A percentile compares a stretch with the other conserved stretches of the same genome.
Evolutionary conservation across 176 grass and related monocot species (phyloP).

Genomic region (Saccharum spontaneum): DNA sequence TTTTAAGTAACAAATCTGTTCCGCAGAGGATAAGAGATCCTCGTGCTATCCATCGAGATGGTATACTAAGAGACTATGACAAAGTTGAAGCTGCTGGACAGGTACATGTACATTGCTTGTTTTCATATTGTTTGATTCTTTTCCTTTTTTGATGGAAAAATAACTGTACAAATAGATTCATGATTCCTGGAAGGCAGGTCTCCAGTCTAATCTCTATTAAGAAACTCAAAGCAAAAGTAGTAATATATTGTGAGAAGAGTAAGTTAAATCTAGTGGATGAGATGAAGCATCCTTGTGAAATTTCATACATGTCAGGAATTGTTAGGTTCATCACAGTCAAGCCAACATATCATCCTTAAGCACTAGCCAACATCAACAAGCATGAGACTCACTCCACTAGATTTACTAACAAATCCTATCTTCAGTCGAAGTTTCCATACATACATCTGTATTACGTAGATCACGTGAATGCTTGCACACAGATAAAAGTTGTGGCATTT

Average conservation of each 20-base stretch:
- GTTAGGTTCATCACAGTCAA: not conserved
- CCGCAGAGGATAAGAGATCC: constrained; percentile 78
- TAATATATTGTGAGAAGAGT: not conserved
- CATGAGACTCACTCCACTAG: not conserved
- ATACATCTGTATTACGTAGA: not conserved
- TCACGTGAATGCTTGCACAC: not conserved
- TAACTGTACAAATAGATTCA: not conserved
- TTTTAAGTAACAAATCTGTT: constrained; percentile 78
- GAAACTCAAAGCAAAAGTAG: not conserved
- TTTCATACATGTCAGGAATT: not conserved
- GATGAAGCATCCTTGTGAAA: not conserved
- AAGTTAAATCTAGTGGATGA: not conserved
- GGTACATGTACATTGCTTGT: constrained; percentile 54
- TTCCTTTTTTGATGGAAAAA: not conserved
- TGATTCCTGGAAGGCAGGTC: not conserved
- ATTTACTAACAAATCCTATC: not conserved
- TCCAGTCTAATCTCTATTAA: not conserved
- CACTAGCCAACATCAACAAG: not conserved
- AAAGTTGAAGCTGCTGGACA: constrained; percentile 74
- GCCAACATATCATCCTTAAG: not conserved
- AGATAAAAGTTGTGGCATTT: not conserved
- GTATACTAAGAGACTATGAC: constrained; percentile 82
- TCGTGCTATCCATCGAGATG: constrained; percentile 74
- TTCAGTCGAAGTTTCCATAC: not conserved
- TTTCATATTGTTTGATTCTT: constrained; percentile 8